phyloP scores from a whole-genome alignment of 2,329 filamentous ascomycete species.

The Onygenales sp. region DNA sequence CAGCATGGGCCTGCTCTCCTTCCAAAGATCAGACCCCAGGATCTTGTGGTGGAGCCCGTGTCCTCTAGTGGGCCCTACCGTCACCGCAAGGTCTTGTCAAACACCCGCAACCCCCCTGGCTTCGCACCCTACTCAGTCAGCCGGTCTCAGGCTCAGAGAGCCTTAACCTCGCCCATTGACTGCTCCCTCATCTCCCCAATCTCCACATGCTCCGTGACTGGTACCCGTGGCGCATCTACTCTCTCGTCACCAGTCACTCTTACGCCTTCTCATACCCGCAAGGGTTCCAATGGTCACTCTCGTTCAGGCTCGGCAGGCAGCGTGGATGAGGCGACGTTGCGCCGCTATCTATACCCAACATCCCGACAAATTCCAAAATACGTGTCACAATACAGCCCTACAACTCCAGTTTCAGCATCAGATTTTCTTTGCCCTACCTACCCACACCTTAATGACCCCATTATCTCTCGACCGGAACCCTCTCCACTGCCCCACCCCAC shows the following conservation, averaged over 20 bases:
- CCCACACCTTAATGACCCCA: conserved; percentile 14
- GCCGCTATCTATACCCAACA: conserved; percentile 71
- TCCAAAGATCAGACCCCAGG: conserved; percentile 77
- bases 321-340: conserved; percentile 56
- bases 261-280: conserved; percentile 33
- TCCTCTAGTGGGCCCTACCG: conserved; percentile 45
- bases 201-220: conserved; percentile 26
- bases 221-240: conserved; percentile 27
- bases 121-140: conserved; percentile 42
- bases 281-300: conserved; percentile 31
- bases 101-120: conserved; percentile 41
- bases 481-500: conserved; percentile 26
- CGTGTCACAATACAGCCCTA: conserved; percentile 32
- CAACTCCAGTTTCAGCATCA: conserved; percentile 29
- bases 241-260: conserved; percentile 58
- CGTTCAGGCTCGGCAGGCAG: conserved; percentile 58
- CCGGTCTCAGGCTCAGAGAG: conserved; percentile 35
- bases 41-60: conserved; percentile 61
- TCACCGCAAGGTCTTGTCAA: conserved; percentile 44
- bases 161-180: conserved; percentile 37
- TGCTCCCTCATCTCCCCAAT: conserved; percentile 37
- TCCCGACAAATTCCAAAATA: conserved; percentile 65
- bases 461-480: conserved; percentile 17
- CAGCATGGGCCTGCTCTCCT: conserved; percentile 67
- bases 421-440: conserved; percentile 30